phyloP scores from a whole-genome alignment of 1,284 basidiomycete genomes.

The Porogramme epimiltina region DNA sequence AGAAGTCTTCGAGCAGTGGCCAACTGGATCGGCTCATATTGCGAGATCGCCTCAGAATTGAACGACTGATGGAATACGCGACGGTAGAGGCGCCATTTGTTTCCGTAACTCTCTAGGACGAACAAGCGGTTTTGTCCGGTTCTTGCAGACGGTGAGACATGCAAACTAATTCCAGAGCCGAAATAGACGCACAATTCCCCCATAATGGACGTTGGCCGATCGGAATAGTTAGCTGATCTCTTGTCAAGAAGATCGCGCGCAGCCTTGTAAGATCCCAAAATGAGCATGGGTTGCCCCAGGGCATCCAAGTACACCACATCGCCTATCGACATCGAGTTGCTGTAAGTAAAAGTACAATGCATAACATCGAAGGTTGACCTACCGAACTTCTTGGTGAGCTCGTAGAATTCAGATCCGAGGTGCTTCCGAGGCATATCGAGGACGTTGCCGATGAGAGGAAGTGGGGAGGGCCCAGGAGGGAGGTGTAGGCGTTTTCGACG shows the following conservation, averaged over 20 bases:
- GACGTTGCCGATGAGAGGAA: constrained; percentile 12
- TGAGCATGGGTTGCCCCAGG: constrained; percentile 8
- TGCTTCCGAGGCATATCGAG: constrained; percentile 9
- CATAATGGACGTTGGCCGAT: constrained; percentile 10
- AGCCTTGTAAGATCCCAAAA: constrained; percentile 14
- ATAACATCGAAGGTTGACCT: neutral
- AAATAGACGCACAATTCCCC: constrained; percentile 6
- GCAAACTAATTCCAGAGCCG: neutral
- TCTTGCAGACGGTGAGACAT: neutral
- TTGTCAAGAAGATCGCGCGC: constrained; percentile 20
- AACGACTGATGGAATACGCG: constrained; percentile 12
- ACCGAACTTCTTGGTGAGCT: constrained; percentile 8
- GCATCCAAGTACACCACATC: constrained; percentile 9
- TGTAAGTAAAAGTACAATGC: too few species aligned
- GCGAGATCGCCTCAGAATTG: neutral
- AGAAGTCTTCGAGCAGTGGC: neutral
- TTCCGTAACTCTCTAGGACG: constrained; percentile 6
- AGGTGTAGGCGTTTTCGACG: too few species aligned
- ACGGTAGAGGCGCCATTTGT: constrained; percentile 11
- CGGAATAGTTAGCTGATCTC: constrained; percentile 16
- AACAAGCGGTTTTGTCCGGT: constrained; percentile 1
- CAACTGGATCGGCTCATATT: neutral
- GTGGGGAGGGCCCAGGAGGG: constrained; percentile 11
- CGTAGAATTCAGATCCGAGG: neutral
- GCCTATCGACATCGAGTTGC: neutral